Conservation (phyloP, 345 rosid species). For the Zanthoxylum bungeanum region DNA sequence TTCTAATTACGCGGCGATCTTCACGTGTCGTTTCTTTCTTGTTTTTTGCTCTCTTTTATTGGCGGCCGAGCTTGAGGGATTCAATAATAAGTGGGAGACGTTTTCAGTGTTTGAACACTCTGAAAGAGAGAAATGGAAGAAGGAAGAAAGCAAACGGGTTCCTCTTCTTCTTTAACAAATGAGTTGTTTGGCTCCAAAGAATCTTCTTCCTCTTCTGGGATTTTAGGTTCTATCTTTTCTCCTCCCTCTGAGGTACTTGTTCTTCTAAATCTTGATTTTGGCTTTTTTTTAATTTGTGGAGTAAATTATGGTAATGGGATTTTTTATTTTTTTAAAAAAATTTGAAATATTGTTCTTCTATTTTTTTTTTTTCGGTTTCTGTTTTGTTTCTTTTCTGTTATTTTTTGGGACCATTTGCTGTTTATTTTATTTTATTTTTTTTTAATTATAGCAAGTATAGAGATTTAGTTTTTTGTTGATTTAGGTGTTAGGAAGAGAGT, state of each 20-base stretch:
- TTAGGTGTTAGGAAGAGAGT: constrained; percentile 60
- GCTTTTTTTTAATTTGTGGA: no score
- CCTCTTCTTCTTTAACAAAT: constrained; percentile 46
- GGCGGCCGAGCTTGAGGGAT: constrained; percentile 10
- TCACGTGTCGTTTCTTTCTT: constrained; percentile 32
- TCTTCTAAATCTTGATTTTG: no score
- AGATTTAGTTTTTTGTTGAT: constrained; percentile 7
- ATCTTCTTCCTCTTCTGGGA: constrained; percentile 47
- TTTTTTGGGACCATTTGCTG: no score
- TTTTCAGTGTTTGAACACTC: not conserved
- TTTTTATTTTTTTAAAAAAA: no score
- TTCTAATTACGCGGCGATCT: constrained; percentile 14
- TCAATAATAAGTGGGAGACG: not conserved
- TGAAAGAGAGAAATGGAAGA: constrained; percentile 48
- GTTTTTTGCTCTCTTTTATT: not conserved
- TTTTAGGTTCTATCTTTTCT: constrained; percentile 61
- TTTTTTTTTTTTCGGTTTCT: no score
- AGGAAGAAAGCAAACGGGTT: constrained; percentile 37
- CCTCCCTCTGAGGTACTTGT: constrained; percentile 68
- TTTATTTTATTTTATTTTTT: no score
- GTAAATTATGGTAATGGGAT: no score
- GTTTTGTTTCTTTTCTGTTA: no score
- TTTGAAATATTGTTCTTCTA: no score
- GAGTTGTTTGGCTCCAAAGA: constrained; percentile 74
- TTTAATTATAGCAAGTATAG: no score